A percentile compares a stretch with the other conserved stretches of the same genome.
Conservation (phyloP, 345 rosid species). For the Passiflora organensis region DNA sequence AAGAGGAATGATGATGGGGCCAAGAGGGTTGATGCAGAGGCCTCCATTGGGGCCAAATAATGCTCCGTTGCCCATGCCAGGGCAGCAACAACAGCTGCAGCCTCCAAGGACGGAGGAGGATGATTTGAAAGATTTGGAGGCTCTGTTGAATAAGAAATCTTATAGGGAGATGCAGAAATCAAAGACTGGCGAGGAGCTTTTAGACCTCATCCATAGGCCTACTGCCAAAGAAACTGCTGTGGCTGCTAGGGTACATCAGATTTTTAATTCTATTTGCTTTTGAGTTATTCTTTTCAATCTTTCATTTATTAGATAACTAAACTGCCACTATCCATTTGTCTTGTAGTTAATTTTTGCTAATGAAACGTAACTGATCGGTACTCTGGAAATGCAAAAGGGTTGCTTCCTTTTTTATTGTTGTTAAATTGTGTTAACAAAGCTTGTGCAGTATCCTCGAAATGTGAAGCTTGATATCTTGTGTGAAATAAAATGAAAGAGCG, state of each 20-base stretch:
- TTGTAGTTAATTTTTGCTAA: too few relatives aligned
- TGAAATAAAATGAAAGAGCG: too few relatives aligned
- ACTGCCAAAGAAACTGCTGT: constrained; percentile 94
- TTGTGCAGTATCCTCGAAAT: too few relatives aligned
- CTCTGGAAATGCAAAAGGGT: too few relatives aligned
- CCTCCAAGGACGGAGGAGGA: constrained; percentile 72
- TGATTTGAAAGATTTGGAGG: constrained; percentile 82
- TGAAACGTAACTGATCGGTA: too few relatives aligned
- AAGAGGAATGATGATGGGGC: constrained; percentile 39
- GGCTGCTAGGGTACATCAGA: constrained; percentile 69
- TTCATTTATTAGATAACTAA: neutral
- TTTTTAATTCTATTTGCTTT: neutral
- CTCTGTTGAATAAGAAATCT: constrained; percentile 80
- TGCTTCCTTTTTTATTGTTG: neutral
- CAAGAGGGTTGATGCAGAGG: constrained; percentile 40
- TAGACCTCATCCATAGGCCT: constrained; percentile 84
- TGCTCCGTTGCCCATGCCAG: constrained; percentile 14
- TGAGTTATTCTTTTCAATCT: constrained; percentile 6
- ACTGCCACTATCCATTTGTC: too few relatives aligned
- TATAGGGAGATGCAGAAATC: constrained; percentile 85
- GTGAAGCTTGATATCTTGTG: too few relatives aligned
- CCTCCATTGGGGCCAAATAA: constrained; percentile 34
- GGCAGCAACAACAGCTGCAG: constrained; percentile 31
- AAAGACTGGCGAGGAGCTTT: constrained; percentile 84
- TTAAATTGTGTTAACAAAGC: neutral